Conservation (phyloP, 2,329 filamentous ascomycete genomes). For the Ceratocystis albifundus region DNA sequence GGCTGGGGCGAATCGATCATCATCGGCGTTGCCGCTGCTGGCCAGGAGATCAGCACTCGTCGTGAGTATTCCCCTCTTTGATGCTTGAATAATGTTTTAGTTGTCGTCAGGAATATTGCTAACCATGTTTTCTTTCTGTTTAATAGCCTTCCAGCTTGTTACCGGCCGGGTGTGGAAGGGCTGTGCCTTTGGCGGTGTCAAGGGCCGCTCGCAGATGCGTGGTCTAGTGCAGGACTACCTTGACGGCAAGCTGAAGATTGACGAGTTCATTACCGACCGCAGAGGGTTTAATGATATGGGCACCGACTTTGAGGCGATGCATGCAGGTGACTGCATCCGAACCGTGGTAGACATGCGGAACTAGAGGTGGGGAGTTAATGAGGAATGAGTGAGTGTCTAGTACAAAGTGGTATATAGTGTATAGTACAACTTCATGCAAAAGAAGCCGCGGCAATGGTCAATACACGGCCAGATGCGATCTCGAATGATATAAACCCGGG, state of each 20-base stretch:
- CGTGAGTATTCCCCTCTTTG: constrained; percentile 49
- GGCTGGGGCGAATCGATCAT: constrained; percentile 97
- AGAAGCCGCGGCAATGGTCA: no score
- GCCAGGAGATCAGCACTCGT: constrained; percentile 87
- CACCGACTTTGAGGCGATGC: constrained; percentile 84
- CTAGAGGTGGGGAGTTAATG: not conserved
- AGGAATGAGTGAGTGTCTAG: not conserved
- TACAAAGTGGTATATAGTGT: not conserved
- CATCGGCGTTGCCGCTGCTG: constrained; percentile 92
- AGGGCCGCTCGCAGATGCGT: constrained; percentile 85
- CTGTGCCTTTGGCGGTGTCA: constrained; percentile 95
- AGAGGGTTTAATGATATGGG: constrained; percentile 77
- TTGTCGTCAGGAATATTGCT: not conserved
- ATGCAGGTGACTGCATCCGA: constrained; percentile 90
- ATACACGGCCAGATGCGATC: no score
- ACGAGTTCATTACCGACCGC: constrained; percentile 98
- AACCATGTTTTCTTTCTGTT: constrained; percentile 24
- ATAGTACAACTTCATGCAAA: no score
- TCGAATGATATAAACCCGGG: no score
- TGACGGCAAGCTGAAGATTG: constrained; percentile 82
- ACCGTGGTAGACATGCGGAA: constrained; percentile 65
- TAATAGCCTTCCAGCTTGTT: constrained; percentile 86
- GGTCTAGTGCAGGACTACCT: constrained; percentile 83
- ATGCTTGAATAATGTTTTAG: not conserved
- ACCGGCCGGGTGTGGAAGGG: constrained; percentile 97